phyloP scores from a whole-genome alignment of 257 asterid species.

The Nicotiana sylvestris region DNA sequence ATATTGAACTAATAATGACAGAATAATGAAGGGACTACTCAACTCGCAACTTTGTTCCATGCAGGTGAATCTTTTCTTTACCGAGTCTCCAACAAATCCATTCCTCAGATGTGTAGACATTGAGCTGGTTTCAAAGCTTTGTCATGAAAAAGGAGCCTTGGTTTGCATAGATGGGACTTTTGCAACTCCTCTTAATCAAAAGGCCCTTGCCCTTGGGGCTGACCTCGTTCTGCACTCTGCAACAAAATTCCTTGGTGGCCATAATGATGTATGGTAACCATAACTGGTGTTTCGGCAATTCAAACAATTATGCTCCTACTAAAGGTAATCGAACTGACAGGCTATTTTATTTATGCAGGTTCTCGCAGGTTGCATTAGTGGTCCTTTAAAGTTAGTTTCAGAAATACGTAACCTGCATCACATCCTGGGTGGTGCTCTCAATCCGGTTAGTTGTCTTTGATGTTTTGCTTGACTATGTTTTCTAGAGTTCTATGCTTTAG shows the following conservation, averaged over 20 bases:
- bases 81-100: constrained; percentile 95
- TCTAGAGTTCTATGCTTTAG: background rate
- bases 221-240: constrained; percentile 87
- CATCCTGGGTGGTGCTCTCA: constrained; percentile 86
- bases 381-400: constrained; percentile 67
- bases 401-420: constrained; percentile 77
- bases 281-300: background rate
- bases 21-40: background rate
- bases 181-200: constrained; percentile 94
- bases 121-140: constrained; percentile 80
- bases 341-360: constrained; percentile 39
- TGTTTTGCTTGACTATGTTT: background rate
- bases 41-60: constrained; percentile 19
- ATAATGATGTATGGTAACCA: constrained; percentile 59
- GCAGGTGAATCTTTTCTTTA: constrained; percentile 82
- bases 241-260: constrained; percentile 86
- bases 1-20: background rate
- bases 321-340: background rate
- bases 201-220: constrained; percentile 89
- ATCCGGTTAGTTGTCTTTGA: constrained; percentile 61
- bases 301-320: background rate
- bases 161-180: constrained; percentile 88
- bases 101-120: constrained; percentile 90
- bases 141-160: constrained; percentile 80
- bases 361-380: constrained; percentile 86